Conservation (phyloP, 2,329 filamentous ascomycete genomes). For the Pseudogymnoascus sp. region DNA sequence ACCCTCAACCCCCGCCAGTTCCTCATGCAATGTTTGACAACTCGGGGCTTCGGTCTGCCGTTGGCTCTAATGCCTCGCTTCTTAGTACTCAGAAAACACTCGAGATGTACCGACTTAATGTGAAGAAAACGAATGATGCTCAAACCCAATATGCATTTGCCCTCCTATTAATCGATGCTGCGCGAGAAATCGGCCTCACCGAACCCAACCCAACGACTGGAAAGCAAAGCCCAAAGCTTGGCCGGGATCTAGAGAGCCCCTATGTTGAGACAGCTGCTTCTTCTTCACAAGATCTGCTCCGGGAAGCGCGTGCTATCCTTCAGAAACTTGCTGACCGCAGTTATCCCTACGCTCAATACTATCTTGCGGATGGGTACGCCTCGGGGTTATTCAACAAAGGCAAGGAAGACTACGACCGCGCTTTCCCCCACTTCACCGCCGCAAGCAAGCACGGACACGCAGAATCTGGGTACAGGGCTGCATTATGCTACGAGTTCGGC, state of each 20-base stretch:
- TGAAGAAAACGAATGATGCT: constrained; percentile 91
- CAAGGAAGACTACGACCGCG: constrained; percentile 82
- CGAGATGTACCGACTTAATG: constrained; percentile 94
- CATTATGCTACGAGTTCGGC: constrained; percentile 93
- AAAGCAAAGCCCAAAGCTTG: constrained; percentile 36
- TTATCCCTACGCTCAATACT: constrained; percentile 97
- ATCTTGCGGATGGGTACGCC: constrained; percentile 87
- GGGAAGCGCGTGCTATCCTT: constrained; percentile 82
- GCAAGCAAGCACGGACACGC: constrained; percentile 96
- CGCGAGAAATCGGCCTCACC: constrained; percentile 65
- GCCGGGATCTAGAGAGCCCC: constrained; percentile 41
- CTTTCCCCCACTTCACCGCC: constrained; percentile 85
- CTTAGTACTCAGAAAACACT: constrained; percentile 88
- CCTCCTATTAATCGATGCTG: constrained; percentile 83
- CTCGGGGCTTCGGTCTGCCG: constrained; percentile 64
- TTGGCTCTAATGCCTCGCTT: constrained; percentile 85
- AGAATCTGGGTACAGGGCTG: constrained; percentile 88
- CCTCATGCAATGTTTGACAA: constrained; percentile 57
- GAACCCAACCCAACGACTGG: constrained; percentile 30
- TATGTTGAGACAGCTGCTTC: constrained; percentile 39
- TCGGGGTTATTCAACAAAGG: constrained; percentile 94
- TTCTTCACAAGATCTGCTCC: constrained; percentile 62
- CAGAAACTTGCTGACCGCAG: constrained; percentile 78
- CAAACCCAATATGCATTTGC: constrained; percentile 95
- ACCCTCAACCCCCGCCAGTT: constrained; percentile 29